Base-by-base conservation (phyloP, 495 filamentous ascomycete genomes). In the Trichoderma virens region DNA sequence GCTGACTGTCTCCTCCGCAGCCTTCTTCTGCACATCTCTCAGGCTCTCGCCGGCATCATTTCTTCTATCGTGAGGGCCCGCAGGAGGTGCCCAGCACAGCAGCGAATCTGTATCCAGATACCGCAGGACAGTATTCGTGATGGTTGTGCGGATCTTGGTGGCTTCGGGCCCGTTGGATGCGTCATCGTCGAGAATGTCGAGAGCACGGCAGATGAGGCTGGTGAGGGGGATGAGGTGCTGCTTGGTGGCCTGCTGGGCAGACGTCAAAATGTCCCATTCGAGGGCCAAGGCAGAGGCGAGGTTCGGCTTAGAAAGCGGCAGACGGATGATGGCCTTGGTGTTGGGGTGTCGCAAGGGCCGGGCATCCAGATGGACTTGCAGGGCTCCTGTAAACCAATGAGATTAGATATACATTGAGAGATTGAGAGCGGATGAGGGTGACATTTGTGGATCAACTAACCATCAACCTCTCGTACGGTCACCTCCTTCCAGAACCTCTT, bases 51-150 rank as follows among this genome's bases (percentile, higher is more conserved):
- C 73, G 1, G 65, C 67, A 11, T 65, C 65, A 59, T 74, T 68
- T 9, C 60, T 65, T 1, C 35, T 72, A 62, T 81, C 71, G 6
- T 75, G 67, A 13, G 74, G 69, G 11, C 76, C 66, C 18, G 70
- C 70, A 30, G 78, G 74, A 67, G 88, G 88, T 25, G 90, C 91
- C 88, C 90, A 93, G 79, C 94, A 98, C 11, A 98, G 83, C n/a
- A 97, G 76, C 0, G 90, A 93, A 74, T 98, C 94, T 0, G 94
- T 98, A 64, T 92, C 86, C 7, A 98, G 79, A 73, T 98, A 97
- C 9, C 89, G 83, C 81, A 98, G 83, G 38, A 92, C 74, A 60
- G 85, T 89, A 13, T 71, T 76, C 23, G 88, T 74, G 16, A 96
- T 87, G 35, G 81, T 78, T 0, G 80, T 68, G 45, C 92, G 79